These are phyloP conservation scores for Umbellularia californica DNA, from an alignment of 164 flowering plant species.

Conservation along the genomic window DNA sequence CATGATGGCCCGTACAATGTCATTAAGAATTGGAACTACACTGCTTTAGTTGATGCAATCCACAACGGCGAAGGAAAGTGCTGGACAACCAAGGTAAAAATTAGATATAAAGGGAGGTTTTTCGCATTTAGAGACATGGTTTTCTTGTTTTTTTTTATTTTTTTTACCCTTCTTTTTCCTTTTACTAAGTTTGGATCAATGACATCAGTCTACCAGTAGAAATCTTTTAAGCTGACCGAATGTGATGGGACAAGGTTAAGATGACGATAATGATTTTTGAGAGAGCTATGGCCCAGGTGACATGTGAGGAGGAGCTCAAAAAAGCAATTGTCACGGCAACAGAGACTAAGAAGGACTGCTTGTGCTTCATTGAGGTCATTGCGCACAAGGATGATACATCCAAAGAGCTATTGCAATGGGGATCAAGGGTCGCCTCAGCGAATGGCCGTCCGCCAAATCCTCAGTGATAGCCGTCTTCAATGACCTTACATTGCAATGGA, in stretches of 20 bases:
- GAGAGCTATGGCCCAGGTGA: conserved; percentile 34
- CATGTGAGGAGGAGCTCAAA: conserved; percentile 55
- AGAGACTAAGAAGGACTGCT: conserved; percentile 49
- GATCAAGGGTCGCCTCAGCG: conserved; percentile 78
- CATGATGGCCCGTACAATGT: conserved; percentile 86
- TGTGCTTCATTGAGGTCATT: conserved; percentile 84
- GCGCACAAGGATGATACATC: conserved; percentile 83
- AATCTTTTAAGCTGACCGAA: not conserved
- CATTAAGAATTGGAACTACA: conserved; percentile 83
- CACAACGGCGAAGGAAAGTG: conserved; percentile 68
- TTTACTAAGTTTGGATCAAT: too few species aligned
- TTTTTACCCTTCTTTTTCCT: not conserved
- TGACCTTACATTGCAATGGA: too few species aligned
- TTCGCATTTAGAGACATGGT: not conserved
- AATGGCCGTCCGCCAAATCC: conserved; percentile 81
- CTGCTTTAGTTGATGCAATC: conserved; percentile 59
- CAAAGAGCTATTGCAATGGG: conserved; percentile 83
- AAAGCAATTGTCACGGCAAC: conserved; percentile 62
- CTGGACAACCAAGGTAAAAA: conserved; percentile 58
- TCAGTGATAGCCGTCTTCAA: conserved; percentile 28
- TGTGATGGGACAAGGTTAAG: not conserved
- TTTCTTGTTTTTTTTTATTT: not conserved
- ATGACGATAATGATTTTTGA: not conserved
- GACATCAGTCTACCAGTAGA: not conserved
- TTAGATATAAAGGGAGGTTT: not conserved